Evolutionary conservation across 2,329 filamentous ascomycete species (phyloP), one percentile per base, ranked within the genome.

Genomic region (Hymenoscyphus albidus): DNA sequence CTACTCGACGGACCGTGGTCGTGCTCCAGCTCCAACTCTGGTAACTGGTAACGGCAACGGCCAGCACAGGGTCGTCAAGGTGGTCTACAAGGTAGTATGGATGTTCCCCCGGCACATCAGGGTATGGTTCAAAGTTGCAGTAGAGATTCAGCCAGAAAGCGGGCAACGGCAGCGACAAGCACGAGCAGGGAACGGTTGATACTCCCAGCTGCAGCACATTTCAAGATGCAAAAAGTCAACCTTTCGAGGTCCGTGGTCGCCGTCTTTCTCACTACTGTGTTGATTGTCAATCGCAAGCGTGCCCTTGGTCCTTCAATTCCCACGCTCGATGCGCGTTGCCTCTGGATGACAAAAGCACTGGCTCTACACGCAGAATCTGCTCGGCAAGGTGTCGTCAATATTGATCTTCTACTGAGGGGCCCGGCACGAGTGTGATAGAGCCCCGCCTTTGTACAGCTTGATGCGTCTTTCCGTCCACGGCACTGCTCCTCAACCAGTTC

Each of bases 121-220:
- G 58, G 61, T 61, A 65, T 65, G 48, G 62, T 48, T 38, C 62
- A 58, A 35, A 27, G 40, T 54, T 27, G 48, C 48, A 27, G 48
- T 9, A 32, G 56, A 59, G 54, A 62, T 66, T 66, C 62, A 64
- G 64, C 62, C 64, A 66, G 58, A 64, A 66, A 59, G 54, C 42
- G 40, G 13, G 59, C 32, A 60, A 38, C 39, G n/a, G 44, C 31
- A 48, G 48, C 59, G 31, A 40, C 10, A 61, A 40, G 59, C 32
- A 61, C 4, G 27, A 61, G 42, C 59, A 61, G 18, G 59, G 22
- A 22, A 42, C 57, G 18, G 14, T 31, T 2, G 57, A 14, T 35
- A 39, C 22, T 40, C 27, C 35, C 35, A 35, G 35, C 2, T 13
- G 48, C n/a, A 22, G 48, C 48, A 54, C n/a, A 54, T 27, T 54